Evolutionary conservation across 2,329 filamentous ascomycete species (phyloP).

Genomic region (Ceratocystis destructans): DNA sequence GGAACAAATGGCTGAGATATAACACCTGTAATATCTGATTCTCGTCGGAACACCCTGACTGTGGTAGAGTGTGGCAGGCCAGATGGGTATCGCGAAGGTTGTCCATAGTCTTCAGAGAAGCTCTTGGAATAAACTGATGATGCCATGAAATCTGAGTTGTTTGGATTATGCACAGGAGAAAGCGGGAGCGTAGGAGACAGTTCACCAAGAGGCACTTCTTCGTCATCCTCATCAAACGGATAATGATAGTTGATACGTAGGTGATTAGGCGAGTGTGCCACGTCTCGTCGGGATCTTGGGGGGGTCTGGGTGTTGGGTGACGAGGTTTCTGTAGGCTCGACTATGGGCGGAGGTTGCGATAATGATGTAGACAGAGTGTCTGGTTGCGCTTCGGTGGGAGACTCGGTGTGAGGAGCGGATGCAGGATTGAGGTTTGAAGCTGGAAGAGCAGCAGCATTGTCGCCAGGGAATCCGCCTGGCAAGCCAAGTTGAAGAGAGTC

Average conservation of each 20-base stretch:
- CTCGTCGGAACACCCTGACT: conserved; percentile 33
- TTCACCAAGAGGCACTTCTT: conserved; percentile 14
- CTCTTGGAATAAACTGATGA: conserved; percentile 22
- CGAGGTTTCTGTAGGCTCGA: neutral
- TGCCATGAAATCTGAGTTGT: neutral
- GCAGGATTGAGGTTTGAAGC: neutral
- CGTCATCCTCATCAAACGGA: conserved; percentile 17
- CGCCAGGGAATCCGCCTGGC: conserved; percentile 45
- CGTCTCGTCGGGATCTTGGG: neutral
- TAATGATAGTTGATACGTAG: conserved; percentile 18
- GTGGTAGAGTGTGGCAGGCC: conserved; percentile 15
- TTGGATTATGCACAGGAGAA: conserved; percentile 13
- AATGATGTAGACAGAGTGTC: conserved; percentile 6
- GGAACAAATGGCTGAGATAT: neutral
- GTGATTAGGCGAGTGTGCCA: neutral
- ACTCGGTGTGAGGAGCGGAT: conserved; percentile 56
- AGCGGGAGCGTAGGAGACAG: conserved; percentile 17
- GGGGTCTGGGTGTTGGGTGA: conserved; percentile 6
- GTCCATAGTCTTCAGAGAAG: conserved; percentile 29
- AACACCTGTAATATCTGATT: conserved; percentile 25
- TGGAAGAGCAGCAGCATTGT: conserved; percentile 25
- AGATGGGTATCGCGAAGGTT: neutral
- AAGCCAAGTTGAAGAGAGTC: conserved; percentile 28
- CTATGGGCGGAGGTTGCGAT: neutral
- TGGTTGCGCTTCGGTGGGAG: conserved; percentile 42